Percentiles rank a stretch among this genome's conserved stretches.
These are phyloP conservation scores for Andrographis paniculata DNA, from an alignment of 305 asterid species.

Conservation along the genomic window DNA sequence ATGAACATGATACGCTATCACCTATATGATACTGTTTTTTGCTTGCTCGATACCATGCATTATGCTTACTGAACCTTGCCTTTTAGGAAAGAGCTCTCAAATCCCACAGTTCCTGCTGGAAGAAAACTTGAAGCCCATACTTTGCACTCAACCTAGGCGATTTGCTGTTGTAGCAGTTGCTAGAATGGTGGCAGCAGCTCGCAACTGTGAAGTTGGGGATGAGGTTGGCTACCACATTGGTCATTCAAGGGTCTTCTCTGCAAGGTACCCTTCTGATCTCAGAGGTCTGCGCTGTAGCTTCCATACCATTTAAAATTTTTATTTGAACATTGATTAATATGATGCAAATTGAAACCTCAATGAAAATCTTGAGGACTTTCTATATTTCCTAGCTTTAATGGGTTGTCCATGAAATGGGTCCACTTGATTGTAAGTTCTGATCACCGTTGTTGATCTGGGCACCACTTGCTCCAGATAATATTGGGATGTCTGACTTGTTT, in stretches of 20 bases:
- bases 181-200: constrained; percentile 79
- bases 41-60: constrained; percentile 6
- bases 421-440: no score
- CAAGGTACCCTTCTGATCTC: constrained; percentile 32
- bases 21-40: neutral
- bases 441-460: no score
- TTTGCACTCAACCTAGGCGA: constrained; percentile 95
- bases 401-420: no score
- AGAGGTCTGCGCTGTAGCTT: no score
- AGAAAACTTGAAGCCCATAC: constrained; percentile 69
- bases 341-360: no score
- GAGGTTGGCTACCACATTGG: constrained; percentile 98
- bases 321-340: no score
- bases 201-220: constrained; percentile 84
- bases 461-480: no score
- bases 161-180: constrained; percentile 99
- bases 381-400: no score
- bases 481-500: no score
- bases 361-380: no score
- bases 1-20: neutral
- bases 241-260: constrained; percentile 73
- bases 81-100: constrained; percentile 89
- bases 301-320: no score
- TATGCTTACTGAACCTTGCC: constrained; percentile 12
- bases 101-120: constrained; percentile 89